Evolutionary conservation across 2,329 filamentous ascomycete genomes (phyloP).

Genomic region (Ophiosphaerella korrae): DNA sequence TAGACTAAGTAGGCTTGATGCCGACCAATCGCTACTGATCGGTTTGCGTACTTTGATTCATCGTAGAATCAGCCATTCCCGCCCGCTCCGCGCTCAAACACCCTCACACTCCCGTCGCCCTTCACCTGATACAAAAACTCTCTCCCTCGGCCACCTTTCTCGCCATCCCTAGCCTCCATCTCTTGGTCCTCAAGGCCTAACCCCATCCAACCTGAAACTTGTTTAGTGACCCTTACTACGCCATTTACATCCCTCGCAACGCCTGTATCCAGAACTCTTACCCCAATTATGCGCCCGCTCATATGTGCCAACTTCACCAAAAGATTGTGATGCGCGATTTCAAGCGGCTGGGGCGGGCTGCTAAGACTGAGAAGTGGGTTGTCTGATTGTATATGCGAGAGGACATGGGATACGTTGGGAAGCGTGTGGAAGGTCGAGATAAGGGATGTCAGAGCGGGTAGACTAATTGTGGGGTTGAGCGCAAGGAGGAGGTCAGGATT

Average conservation of each 20-base stretch:
- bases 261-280: constrained; percentile 82
- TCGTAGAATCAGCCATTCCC: constrained; percentile 14
- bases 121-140: constrained; percentile 84
- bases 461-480: constrained; percentile 28
- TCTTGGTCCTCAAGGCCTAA: constrained; percentile 25
- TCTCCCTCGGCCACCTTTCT: constrained; percentile 53
- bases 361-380: constrained; percentile 69
- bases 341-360: constrained; percentile 49
- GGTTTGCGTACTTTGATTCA: neutral
- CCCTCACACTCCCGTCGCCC: constrained; percentile 76
- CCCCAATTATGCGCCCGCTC: constrained; percentile 71
- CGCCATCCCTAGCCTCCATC: constrained; percentile 26
- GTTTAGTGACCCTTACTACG: constrained; percentile 73
- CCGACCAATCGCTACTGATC: neutral
- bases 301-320: constrained; percentile 74
- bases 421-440: constrained; percentile 35
- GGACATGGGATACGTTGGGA: constrained; percentile 68
- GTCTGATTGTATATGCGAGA: constrained; percentile 71
- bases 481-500: constrained; percentile 51
- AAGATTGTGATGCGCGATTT: constrained; percentile 55
- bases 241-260: constrained; percentile 91
- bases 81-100: constrained; percentile 77
- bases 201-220: constrained; percentile 36
- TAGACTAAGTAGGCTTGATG: neutral
- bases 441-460: constrained; percentile 25